Evolutionary conservation across 208 protist species (phyloP), one percentile per base, ranked within the genome.

Genomic region (Polymyxa betae): DNA sequence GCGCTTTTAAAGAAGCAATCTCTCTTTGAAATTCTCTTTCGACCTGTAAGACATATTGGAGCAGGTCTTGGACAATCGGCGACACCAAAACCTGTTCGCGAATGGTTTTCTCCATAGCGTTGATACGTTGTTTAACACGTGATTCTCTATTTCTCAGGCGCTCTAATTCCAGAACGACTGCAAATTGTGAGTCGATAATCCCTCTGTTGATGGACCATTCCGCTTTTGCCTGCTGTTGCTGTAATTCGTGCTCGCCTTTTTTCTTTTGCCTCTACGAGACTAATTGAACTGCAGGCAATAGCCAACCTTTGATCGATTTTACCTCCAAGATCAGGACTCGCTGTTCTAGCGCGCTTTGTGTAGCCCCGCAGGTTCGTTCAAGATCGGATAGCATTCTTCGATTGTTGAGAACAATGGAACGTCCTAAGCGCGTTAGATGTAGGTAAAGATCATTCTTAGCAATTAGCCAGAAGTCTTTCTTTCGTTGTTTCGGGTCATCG

Each of bases 11-110:
- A 5, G 72, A 82, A 40, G 35, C 35, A 40, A 82, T 82, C n/a
- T 82, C 72, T 35, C 40, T 82, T n/a, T 82, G 72, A 43, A 82
- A 82, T n/a, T 82, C 72, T 20, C 35, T 5, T n/a, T 82, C 35
- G 16, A 82, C 72, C 49, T 60, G 49, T 60, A 60, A 29, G 49
- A 60, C 24, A 24, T 24, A 60, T 60, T 60, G 5, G 5, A 60
- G 24, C 12, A 29, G 12, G 49, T 29, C 5, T 5, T 29, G 49
- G 12, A 29, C 24, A 60, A 60, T 60, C 24, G 24, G 12, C 5
- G 49, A 60, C 5, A 29, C 49, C 49, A 60, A 60, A 29, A 24
- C 49, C 40, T 82, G 72, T n/a, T 82, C 72, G n/a, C 72, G 72
- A 82, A 82, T 43, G 16, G n/a, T 35, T 20, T 5, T 45, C n/a